Conservation (phyloP, 2,329 filamentous ascomycete species). For the Plectosphaerella plurivora region DNA sequence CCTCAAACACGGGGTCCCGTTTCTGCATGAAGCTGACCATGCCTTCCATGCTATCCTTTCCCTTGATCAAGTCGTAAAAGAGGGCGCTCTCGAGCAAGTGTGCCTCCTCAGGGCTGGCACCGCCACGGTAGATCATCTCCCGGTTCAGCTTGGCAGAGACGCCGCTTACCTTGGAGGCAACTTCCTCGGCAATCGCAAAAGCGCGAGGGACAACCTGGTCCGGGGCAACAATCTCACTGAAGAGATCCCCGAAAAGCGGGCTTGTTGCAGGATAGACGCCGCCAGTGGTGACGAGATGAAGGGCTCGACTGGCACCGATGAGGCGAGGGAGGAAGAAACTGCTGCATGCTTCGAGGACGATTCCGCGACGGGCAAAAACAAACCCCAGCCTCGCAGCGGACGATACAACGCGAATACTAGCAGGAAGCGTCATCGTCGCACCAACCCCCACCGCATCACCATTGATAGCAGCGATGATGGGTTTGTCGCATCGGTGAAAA, state of each 20-base stretch:
- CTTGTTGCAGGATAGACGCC: slow-evolving; percentile 49
- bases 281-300: slow-evolving; percentile 65
- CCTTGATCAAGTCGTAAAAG: slow-evolving; percentile 56
- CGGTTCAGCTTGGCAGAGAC: slow-evolving; percentile 64
- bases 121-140: slow-evolving; percentile 63
- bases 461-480: slow-evolving; percentile 54
- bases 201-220: slow-evolving; percentile 61
- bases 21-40: slow-evolving; percentile 68
- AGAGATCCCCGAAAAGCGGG: slow-evolving; percentile 53
- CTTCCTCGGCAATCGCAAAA: slow-evolving; percentile 61
- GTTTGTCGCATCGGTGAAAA: slow-evolving; percentile 53
- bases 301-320: slow-evolving; percentile 58
- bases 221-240: slow-evolving; percentile 59
- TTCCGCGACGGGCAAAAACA: slow-evolving; percentile 65
- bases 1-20: slow-evolving; percentile 57
- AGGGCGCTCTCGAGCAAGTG: slow-evolving; percentile 65
- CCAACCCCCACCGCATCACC: slow-evolving; percentile 57
- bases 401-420: slow-evolving; percentile 48
- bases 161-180: slow-evolving; percentile 60
- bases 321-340: slow-evolving; percentile 69
- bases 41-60: slow-evolving; percentile 60
- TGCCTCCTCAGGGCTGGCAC: slow-evolving; percentile 59
- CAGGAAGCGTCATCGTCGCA: slow-evolving; percentile 57
- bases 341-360: slow-evolving; percentile 68
- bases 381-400: slow-evolving; percentile 64